Evolutionary conservation across 139 green algal species (phyloP), one percentile per base, ranked within the genome.

Genomic region (Desmodesmus armatus): DNA sequence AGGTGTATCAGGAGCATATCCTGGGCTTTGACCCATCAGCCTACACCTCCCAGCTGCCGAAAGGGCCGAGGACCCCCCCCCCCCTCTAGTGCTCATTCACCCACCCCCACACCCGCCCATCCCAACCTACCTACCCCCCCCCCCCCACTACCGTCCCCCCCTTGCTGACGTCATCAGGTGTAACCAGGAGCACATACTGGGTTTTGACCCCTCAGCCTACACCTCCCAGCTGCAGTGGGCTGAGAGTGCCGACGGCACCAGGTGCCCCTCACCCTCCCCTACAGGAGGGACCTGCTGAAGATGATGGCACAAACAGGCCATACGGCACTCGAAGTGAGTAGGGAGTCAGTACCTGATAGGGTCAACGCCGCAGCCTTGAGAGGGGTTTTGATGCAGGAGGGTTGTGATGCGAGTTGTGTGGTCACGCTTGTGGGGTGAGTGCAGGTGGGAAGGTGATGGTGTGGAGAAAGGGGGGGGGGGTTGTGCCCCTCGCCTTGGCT

Each of bases 281-380:
- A 49, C 43, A 62, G 47, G n/a, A 62, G 9, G 13, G 43, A 85
- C 21, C 63, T 70, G 43, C 39, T 85, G 44, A 21, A 37, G 35
- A 29, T 2, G 43, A 85, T 41, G 65, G 79, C 65, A 47, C 2
- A 29, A 78, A 85, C 63, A 40, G 31, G 79, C 79, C 2, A 39
- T 85, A n/a, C 79, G 78, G 44, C 43, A 78, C 17, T 65, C 44
- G n/a, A n/a, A n/a, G 79, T 85, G 66, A 53, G 79, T 43, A n/a
- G 37, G 43, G 25, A 7, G 5, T 41, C n/a, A n/a, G n/a, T n/a
- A n/a, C n/a, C n/a, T n/a, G n/a, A n/a, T n/a, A 13, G 13, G 47
- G 47, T 58, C 13, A 58, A 58, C 13, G 47, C 17, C 13, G 17
- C 17, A 23, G 47, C 13, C 47, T 69, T 37, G 3, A 33, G n/a